Evolutionary conservation across 139 green algal genomes (phyloP), one percentile per base, ranked within the genome.

Genomic region (Chlamydomonas sp.): DNA sequence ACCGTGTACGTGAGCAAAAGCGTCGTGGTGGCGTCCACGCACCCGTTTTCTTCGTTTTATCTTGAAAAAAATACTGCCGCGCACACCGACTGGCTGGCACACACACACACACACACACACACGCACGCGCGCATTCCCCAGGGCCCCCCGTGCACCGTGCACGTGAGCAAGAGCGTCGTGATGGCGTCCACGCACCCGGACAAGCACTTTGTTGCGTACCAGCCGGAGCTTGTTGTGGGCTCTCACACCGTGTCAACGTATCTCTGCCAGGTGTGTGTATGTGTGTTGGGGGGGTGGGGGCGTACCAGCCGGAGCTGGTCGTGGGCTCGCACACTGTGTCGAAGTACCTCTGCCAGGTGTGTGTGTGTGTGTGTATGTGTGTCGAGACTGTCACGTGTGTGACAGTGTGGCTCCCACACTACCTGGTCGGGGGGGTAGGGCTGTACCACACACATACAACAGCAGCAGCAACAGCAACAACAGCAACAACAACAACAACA

Each of bases 321-420:
- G 54, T 64, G 54, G 54, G 54, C 24, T 36, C 54, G 22, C 54
- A 64, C 24, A 64, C 54, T 36, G 54, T 64, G 54, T 22, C 54
- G 16, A 64, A 22, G 8, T 26, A 64, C 54, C 16, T 64, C 8
- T 64, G 54, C 54, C 30, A 64, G 54, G 54, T 64, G 54, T 20
- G 16, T 30, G 26, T 20, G 6, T 22, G 24, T 10, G 54, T 22
- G 24, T 36, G n/a, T n/a, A n/a, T n/a, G n/a, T n/a, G n/a, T n/a
- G n/a, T n/a, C n/a, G n/a, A n/a, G n/a, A n/a, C n/a, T n/a, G n/a
- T n/a, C n/a, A n/a, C n/a, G n/a, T n/a, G n/a, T n/a, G n/a, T n/a
- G n/a, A n/a, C n/a, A n/a, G n/a, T n/a, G n/a, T n/a, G n/a, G n/a
- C n/a, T n/a, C n/a, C n/a, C n/a, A n/a, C n/a, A n/a, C n/a, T n/a